A percentile compares a stretch with the other conserved stretches of the same genome.
phyloP scores from a whole-genome alignment of 2,329 filamentous ascomycete species.

The Tolypocladium pustulatum region DNA sequence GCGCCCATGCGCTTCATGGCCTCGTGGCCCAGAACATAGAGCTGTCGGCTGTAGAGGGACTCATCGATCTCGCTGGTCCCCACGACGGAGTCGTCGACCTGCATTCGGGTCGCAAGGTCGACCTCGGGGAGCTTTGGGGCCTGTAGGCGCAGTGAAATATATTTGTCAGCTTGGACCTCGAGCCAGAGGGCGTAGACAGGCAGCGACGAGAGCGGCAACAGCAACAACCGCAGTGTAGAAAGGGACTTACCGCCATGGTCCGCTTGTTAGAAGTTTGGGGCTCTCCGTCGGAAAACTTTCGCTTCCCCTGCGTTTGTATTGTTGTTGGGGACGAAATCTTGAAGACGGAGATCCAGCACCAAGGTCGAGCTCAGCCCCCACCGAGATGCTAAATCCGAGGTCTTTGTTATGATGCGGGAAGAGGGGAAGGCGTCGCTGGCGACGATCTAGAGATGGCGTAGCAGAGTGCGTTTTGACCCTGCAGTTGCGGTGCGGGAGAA shows the following conservation, averaged over 20 bases:
- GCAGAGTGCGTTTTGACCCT: not conserved
- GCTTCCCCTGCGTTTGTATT: conserved; percentile 52
- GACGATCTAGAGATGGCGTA: not conserved
- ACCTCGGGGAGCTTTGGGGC: conserved; percentile 44
- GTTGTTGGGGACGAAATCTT: conserved; percentile 22
- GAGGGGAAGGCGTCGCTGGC: not conserved
- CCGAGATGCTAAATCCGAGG: not conserved
- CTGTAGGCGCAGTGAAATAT: conserved; percentile 17
- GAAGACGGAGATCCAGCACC: conserved; percentile 21
- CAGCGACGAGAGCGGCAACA: not conserved
- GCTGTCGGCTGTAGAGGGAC: conserved; percentile 63
- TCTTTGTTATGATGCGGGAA: not conserved
- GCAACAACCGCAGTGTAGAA: not conserved
- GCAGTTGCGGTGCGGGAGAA: not conserved
- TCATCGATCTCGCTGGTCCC: conserved; percentile 56
- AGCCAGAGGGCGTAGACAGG: not conserved
- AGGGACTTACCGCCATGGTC: conserved; percentile 47
- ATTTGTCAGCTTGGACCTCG: conserved; percentile 4
- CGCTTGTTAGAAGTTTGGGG: conserved; percentile 45
- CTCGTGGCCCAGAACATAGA: conserved; percentile 61
- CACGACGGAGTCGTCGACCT: conserved; percentile 50
- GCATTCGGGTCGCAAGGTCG: conserved; percentile 54
- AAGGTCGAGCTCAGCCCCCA: conserved; percentile 16
- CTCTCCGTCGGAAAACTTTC: conserved; percentile 54
- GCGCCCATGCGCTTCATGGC: conserved; percentile 99